phyloP scores from a whole-genome alignment of 352 stramenopile genomes.

The Pythium chondricola region DNA sequence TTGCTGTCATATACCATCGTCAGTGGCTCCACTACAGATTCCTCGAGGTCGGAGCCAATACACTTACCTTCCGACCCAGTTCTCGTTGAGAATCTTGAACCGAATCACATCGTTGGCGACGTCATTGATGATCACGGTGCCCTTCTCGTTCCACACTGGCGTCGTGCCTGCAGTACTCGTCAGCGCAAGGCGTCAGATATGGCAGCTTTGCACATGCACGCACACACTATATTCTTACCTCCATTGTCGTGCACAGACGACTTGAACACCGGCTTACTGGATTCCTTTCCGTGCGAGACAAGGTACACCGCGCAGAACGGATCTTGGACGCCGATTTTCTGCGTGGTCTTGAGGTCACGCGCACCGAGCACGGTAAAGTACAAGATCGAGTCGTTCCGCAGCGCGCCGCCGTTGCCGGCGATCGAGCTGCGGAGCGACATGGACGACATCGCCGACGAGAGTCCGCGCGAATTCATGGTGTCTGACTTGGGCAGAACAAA shows the following conservation, averaged over 20 bases:
- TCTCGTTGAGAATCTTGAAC: constrained; percentile 71
- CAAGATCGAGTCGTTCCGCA: constrained; percentile 67
- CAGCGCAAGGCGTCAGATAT: background rate
- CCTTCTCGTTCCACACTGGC: constrained; percentile 73
- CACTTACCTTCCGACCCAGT: constrained; percentile 65
- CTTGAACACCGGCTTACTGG: constrained; percentile 54
- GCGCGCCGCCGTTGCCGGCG: constrained; percentile 13
- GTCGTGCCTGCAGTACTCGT: constrained; percentile 26
- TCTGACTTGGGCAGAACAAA: background rate
- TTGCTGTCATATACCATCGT: constrained; percentile 30
- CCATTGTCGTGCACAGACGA: constrained; percentile 69
- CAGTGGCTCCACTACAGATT: background rate
- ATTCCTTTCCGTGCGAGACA: constrained; percentile 42
- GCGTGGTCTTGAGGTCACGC: constrained; percentile 61
- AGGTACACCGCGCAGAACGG: constrained; percentile 63
- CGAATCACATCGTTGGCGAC: constrained; percentile 61
- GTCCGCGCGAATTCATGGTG: background rate
- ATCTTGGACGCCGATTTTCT: constrained; percentile 68
- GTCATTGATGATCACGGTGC: constrained; percentile 60
- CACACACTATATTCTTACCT: too few species aligned
- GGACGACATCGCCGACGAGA: constrained; percentile 5
- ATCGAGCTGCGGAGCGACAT: constrained; percentile 12
- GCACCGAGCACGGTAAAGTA: constrained; percentile 62
- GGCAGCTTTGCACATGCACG: background rate
- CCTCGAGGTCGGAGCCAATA: background rate